Percentiles rank a stretch among this genome's conserved stretches.
These are phyloP conservation scores for Microthlaspi erraticum DNA, from an alignment of 345 rosid genomes.

Conservation along the genomic window DNA sequence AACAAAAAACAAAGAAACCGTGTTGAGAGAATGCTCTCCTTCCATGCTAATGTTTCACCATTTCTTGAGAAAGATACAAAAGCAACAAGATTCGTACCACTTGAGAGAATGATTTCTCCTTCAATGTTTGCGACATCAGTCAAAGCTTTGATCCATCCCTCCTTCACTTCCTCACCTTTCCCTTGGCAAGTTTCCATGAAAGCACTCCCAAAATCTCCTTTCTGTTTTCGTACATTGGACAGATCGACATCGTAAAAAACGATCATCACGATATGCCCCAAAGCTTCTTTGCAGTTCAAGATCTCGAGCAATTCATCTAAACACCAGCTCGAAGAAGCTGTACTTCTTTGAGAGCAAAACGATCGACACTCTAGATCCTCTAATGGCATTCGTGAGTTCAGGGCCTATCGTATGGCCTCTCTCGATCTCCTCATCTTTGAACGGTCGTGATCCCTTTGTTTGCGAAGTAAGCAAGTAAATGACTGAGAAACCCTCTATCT, in stretches of 20 bases:
- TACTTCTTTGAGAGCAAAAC: slow-evolving; percentile 6
- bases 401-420: not conserved
- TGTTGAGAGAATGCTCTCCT: too few relatives aligned
- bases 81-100: not conserved
- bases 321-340: slow-evolving; percentile 17
- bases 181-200: not conserved
- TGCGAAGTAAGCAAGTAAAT: not conserved
- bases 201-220: not conserved
- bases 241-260: slow-evolving; percentile 2
- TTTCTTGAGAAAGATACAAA: too few relatives aligned
- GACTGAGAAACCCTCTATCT: slow-evolving; percentile 7
- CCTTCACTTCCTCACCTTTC: not conserved
- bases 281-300: not conserved
- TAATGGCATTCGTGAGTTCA: not conserved
- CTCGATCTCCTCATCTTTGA: not conserved
- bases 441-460: not conserved
- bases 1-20: too few relatives aligned
- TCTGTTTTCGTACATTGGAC: slow-evolving; percentile 13
- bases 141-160: not conserved
- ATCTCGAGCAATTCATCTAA: slow-evolving; percentile 9
- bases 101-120: not conserved
- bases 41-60: too few relatives aligned
- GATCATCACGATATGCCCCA: not conserved
- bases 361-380: not conserved
- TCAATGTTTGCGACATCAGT: not conserved